Evolutionary conservation across 768 basidiomycete species (phyloP).

Genomic region (Lactarius quietus): DNA sequence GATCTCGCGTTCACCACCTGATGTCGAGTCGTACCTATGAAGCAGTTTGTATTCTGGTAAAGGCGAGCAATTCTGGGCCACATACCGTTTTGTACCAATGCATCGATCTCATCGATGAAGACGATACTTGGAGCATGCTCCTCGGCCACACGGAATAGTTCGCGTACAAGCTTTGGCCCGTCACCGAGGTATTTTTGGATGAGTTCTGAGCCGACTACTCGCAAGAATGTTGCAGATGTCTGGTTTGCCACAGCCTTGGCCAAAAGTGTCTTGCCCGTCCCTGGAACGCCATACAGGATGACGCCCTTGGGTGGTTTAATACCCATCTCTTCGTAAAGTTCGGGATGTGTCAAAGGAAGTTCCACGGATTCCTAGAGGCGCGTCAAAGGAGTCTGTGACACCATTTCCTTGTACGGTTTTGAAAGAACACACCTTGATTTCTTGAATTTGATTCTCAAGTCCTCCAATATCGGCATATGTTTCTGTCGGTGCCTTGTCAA

Average conservation of each 20-base stretch:
- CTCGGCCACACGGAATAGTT: slow-evolving; percentile 94
- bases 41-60: slow-evolving; percentile 4
- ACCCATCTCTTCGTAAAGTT: slow-evolving; percentile 99
- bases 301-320: slow-evolving; percentile 99
- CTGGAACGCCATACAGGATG: slow-evolving; percentile 97
- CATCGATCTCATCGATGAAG: slow-evolving; percentile 99
- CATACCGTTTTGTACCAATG: slow-evolving; percentile 82
- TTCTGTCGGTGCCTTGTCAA: slow-evolving; percentile 98
- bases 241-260: slow-evolving; percentile 98
- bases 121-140: slow-evolving; percentile 98
- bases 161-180: slow-evolving; percentile 95
- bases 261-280: slow-evolving; percentile 96
- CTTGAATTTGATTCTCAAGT: slow-evolving; percentile 94
- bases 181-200: slow-evolving; percentile 99
- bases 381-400: neutral
- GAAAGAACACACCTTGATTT: slow-evolving; percentile 75
- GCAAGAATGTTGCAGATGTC: slow-evolving; percentile 96
- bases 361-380: slow-evolving; percentile 89
- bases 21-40: slow-evolving; percentile 91
- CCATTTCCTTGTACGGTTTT: neutral
- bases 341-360: slow-evolving; percentile 94
- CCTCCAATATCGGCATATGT: slow-evolving; percentile 99
- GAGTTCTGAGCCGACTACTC: slow-evolving; percentile 95
- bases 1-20: slow-evolving; percentile 98
- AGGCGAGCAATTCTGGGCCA: slow-evolving; percentile 10